Evolutionary conservation across 2,329 filamentous ascomycete species (phyloP).

Genomic region (Talaromyces sp.): DNA sequence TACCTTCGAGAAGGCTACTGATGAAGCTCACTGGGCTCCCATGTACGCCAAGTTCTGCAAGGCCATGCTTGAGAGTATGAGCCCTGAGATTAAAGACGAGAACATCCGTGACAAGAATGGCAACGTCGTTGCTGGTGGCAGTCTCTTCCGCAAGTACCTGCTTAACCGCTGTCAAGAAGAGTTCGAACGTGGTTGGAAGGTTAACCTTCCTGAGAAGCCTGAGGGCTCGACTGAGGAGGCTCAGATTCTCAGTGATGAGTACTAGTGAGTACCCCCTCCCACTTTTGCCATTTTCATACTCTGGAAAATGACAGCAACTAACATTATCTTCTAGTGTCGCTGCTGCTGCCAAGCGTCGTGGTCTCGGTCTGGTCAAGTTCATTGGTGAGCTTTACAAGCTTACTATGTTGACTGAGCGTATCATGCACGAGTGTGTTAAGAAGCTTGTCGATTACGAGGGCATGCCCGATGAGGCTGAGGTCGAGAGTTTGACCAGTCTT

Average conservation of each 20-base stretch:
- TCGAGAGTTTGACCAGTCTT: conserved; percentile 93
- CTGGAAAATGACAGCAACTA: too few species aligned
- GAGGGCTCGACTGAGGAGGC: conserved; percentile 74
- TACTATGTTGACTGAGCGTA: conserved; percentile 95
- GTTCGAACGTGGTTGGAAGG: conserved; percentile 96
- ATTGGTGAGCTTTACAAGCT: conserved; percentile 99
- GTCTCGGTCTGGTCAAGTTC: conserved; percentile 97
- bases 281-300: too few species aligned
- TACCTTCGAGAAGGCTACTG: conserved; percentile 97
- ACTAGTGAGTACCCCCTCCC: conserved; percentile 46
- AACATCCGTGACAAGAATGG: conserved; percentile 89
- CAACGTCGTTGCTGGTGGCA: conserved; percentile 86
- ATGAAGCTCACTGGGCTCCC: conserved; percentile 96
- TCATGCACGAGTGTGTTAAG: conserved; percentile 99
- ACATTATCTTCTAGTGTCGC: conserved; percentile 56
- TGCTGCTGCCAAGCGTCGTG: conserved; percentile 91
- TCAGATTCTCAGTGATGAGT: conserved; percentile 89
- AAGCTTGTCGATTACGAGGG: conserved; percentile 96
- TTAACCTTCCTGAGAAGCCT: conserved; percentile 76
- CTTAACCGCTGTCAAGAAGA: conserved; percentile 98
- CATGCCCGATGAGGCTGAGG: conserved; percentile 89
- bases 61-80: conserved; percentile 95
- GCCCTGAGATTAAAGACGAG: conserved; percentile 90
- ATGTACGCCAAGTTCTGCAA: conserved; percentile 99
- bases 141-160: conserved; percentile 96